These are phyloP conservation scores for Zalaria obscura DNA, from an alignment of 2,329 filamentous ascomycete genomes.

Conservation along the genomic window DNA sequence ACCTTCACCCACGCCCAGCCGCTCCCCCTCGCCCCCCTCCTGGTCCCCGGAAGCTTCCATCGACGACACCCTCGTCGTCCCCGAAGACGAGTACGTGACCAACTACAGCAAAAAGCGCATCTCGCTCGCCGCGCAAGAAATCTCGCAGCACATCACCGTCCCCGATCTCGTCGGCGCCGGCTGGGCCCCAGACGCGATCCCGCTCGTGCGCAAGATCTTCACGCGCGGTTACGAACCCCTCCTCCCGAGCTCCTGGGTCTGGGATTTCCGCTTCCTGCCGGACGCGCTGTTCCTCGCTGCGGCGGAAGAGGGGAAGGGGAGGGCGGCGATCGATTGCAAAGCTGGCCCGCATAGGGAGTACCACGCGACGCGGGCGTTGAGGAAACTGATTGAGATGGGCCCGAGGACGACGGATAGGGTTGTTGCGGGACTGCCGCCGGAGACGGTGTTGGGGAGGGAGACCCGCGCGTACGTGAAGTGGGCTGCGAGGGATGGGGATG, in stretches of 20 bases:
- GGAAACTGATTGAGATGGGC: constrained; percentile 35
- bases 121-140: not conserved
- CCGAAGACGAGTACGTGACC: constrained; percentile 1
- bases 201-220: constrained; percentile 37
- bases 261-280: constrained; percentile 41
- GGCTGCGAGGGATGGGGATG: constrained; percentile 34
- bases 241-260: constrained; percentile 35
- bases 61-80: not conserved
- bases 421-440: constrained; percentile 20
- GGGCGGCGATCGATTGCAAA: not conserved
- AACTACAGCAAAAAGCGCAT: not conserved
- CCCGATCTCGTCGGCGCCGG: constrained; percentile 24
- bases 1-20: too few species aligned
- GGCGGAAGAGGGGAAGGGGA: not conserved
- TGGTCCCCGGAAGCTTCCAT: not conserved
- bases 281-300: constrained; percentile 30
- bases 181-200: constrained; percentile 38
- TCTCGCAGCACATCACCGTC: not conserved
- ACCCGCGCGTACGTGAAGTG: constrained; percentile 36
- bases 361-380: constrained; percentile 36
- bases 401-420: constrained; percentile 36
- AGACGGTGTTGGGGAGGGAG: constrained; percentile 16
- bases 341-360: constrained; percentile 30
- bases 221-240: constrained; percentile 43
- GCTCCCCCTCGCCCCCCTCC: too few species aligned